phyloP scores from a whole-genome alignment of 306 rosid genomes.

The Prunus kanzakura region DNA sequence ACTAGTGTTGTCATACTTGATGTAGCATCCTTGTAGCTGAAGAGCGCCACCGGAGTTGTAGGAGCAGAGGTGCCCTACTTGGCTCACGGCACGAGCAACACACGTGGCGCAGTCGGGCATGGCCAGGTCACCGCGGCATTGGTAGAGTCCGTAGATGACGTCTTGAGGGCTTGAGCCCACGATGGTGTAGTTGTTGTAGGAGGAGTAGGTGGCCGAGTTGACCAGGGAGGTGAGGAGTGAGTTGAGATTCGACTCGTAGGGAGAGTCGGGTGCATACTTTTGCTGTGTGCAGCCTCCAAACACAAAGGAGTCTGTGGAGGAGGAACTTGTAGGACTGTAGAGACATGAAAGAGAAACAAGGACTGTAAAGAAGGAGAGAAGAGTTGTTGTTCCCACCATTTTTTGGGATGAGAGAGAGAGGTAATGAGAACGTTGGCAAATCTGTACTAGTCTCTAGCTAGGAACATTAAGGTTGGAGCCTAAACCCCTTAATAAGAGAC shows the following conservation, averaged over 20 bases:
- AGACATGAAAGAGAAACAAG: conserved; percentile 4
- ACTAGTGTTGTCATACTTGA: conserved; percentile 69
- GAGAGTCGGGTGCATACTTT: conserved; percentile 48
- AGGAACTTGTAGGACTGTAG: conserved; percentile 15
- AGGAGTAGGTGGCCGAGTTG: conserved; percentile 85
- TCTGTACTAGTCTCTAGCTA: not conserved
- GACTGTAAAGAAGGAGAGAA: conserved; percentile 8
- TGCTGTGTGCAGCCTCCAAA: conserved; percentile 85
- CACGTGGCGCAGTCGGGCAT: conserved; percentile 87
- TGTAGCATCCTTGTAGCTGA: conserved; percentile 79
- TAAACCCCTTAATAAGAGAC: not conserved
- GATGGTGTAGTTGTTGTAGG: conserved; percentile 83
- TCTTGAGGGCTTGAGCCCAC: conserved; percentile 45
- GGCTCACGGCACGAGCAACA: conserved; percentile 46
- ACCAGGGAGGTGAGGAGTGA: conserved; percentile 78
- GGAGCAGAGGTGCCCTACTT: conserved; percentile 47
- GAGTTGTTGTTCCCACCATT: not conserved
- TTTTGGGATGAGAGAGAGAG: not conserved
- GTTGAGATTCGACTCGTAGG: conserved; percentile 75
- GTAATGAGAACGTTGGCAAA: not conserved
- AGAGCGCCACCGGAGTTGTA: conserved; percentile 61
- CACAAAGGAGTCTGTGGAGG: conserved; percentile 53
- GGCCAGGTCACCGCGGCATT: conserved; percentile 88
- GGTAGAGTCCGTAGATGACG: conserved; percentile 68
- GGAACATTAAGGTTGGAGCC: not conserved